These are phyloP conservation scores for Blepharisma stoltei DNA, from an alignment of 73 alveolate genomes.

Conservation along the genomic window DNA sequence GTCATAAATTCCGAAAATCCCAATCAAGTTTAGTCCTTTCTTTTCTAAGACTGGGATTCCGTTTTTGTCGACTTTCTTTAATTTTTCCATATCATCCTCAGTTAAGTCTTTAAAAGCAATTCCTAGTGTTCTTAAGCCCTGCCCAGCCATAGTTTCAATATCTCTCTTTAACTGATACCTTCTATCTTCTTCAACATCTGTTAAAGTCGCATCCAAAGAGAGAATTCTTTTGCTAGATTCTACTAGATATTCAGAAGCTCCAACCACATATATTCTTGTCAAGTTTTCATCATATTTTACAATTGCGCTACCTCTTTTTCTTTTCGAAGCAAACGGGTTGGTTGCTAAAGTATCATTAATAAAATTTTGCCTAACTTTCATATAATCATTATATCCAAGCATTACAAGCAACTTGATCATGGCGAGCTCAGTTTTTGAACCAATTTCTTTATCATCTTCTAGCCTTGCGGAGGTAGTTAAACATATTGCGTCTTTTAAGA, in stretches of 20 bases:
- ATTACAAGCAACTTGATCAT: not conserved
- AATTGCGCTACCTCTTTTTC: constrained; percentile 65
- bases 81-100: constrained; percentile 31
- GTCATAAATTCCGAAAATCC: constrained; percentile 73
- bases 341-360: constrained; percentile 28
- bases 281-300: constrained; percentile 46
- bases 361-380: constrained; percentile 28
- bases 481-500: not conserved
- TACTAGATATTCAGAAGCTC: constrained; percentile 68
- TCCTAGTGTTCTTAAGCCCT: constrained; percentile 42
- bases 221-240: constrained; percentile 49
- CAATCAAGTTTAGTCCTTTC: constrained; percentile 55
- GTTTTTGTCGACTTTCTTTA: constrained; percentile 40
- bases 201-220: constrained; percentile 44
- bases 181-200: constrained; percentile 36
- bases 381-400: not conserved
- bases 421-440: not conserved
- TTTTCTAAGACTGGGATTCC: constrained; percentile 53
- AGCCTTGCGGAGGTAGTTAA: not conserved
- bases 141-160: constrained; percentile 61
- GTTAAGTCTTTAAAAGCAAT: constrained; percentile 40
- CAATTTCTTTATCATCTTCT: not conserved
- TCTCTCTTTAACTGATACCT: constrained; percentile 41
- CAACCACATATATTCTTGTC: constrained; percentile 57
- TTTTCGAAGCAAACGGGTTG: constrained; percentile 60